Base-by-base conservation (phyloP, 176 grass and related monocot species). In the Carex littledalei region DNA sequence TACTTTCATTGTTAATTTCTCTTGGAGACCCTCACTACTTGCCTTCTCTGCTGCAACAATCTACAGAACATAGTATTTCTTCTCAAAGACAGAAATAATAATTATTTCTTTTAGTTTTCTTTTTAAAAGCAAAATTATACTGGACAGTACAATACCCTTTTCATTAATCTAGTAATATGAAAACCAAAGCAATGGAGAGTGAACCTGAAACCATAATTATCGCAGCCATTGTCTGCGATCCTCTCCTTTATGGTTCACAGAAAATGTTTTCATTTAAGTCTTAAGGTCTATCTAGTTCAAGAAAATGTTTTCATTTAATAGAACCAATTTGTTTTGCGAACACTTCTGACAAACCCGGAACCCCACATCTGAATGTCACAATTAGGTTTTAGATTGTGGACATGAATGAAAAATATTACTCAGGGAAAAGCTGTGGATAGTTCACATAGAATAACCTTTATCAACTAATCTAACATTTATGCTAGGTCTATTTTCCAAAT, bases 1-100 rank as follows among this genome's bases (percentile, higher is more conserved):
- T 31, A 98, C 93, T n/a, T 85, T 95, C 96, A 98, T 98, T 18
- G 63, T 88, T 62, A 98, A 79, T 89, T 95, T 98, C 96, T 98
- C 96, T 75, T 92, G 96, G 56, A 98, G 87, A 18, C 96, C 91
- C 6, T 82, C 91, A 52, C 54, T 94, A 86, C 88, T 94, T 7
- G 90, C 93, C 78, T 94, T 98, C 81, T 98, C 96, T 63, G 96
- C 93, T 5, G 77, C 71, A 35, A 98, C 96, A 85, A 98, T 84
- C 96, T 98, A 78, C 80, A 76, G 12, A 83, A 49, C 4, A 34
- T 26, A 49, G 9, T 67, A 37, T 21, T 69, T 29, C 11, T 73
- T 61, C 26, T 32, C 26, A 79, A 67, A 24, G 64, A 29, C 8
- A 60, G 8, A 29, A 73, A 62, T 0, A 54, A 35, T 49, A 58